Percentiles rank a stretch among this genome's conserved stretches.
Evolutionary conservation across 805 yeast species (phyloP).

Genomic region (Jamesozyma lodderae): DNA sequence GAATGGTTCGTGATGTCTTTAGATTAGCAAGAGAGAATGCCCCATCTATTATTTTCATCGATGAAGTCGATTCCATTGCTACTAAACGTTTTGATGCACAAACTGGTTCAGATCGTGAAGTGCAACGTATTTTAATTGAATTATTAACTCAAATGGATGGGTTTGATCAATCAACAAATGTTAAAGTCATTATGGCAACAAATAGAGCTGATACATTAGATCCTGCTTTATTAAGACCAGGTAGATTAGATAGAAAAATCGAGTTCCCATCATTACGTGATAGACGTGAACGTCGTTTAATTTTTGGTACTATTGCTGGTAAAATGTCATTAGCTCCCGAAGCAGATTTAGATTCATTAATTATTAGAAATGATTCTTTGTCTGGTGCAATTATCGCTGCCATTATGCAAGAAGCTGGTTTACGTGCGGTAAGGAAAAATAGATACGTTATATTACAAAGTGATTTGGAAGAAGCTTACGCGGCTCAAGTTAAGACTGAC

Average conservation of each 20-base stretch:
- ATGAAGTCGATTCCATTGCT: slow-evolving; percentile 98
- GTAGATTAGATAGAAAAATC: slow-evolving; percentile 95
- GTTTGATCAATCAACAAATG: slow-evolving; percentile 89
- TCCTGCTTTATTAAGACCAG: slow-evolving; percentile 97
- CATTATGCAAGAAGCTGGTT: slow-evolving; percentile 99
- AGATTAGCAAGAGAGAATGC: slow-evolving; percentile 95
- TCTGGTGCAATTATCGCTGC: slow-evolving; percentile 98
- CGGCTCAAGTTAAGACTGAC: slow-evolving; percentile 92
- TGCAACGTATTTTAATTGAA: slow-evolving; percentile 93
- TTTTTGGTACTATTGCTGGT: slow-evolving; percentile 91
- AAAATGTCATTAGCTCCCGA: slow-evolving; percentile 98
- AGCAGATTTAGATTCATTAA: slow-evolving; percentile 88
- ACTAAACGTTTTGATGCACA: slow-evolving; percentile 99
- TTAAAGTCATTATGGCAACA: slow-evolving; percentile 98
- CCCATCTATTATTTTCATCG: slow-evolving; percentile 94
- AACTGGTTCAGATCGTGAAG: slow-evolving; percentile 99
- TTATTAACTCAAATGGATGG: slow-evolving; percentile 98
- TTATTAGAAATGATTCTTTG: slow-evolving; percentile 90
- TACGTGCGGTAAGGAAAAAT: slow-evolving; percentile 96
- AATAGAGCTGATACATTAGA: slow-evolving; percentile 98
- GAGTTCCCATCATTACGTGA: slow-evolving; percentile 95
- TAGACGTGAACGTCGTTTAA: slow-evolving; percentile 94
- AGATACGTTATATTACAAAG: slow-evolving; percentile 93
- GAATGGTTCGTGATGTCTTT: slow-evolving; percentile 98
- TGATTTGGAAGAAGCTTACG: slow-evolving; percentile 96